These are phyloP conservation scores for Pyronema domesticum DNA, from an alignment of 495 filamentous ascomycete genomes.

Conservation along the genomic window DNA sequence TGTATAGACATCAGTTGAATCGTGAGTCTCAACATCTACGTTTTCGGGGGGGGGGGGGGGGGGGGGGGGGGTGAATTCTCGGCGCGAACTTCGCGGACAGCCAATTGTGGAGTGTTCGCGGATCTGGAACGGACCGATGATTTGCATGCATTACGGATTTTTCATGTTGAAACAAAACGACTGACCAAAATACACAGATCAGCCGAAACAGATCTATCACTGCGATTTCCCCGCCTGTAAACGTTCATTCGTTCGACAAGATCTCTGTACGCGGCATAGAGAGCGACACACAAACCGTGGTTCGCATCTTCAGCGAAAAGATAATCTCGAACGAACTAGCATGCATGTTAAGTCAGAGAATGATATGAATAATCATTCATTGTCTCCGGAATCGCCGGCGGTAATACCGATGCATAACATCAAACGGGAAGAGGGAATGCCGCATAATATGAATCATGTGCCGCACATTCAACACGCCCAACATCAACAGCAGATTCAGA, in stretches of 20 bases:
- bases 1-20: slow-evolving; percentile 93
- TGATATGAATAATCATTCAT: slow-evolving; percentile 17
- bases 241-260: slow-evolving; percentile 82
- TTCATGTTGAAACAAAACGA: neutral
- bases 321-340: slow-evolving; percentile 31
- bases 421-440: slow-evolving; percentile 26
- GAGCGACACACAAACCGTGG: slow-evolving; percentile 93
- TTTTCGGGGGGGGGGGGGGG: neutral
- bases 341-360: slow-evolving; percentile 2
- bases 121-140: neutral
- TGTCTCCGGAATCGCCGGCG: slow-evolving; percentile 25
- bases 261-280: slow-evolving; percentile 81
- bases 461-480: too few species aligned
- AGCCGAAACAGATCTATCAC: slow-evolving; percentile 84
- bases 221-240: slow-evolving; percentile 88
- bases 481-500: too few species aligned
- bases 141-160: neutral
- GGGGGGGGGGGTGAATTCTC: neutral
- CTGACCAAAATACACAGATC: slow-evolving; percentile 31
- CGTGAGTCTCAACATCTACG: slow-evolving; percentile 37
- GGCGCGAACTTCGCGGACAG: neutral
- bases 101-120: neutral
- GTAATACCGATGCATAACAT: slow-evolving; percentile 28
- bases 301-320: slow-evolving; percentile 83
- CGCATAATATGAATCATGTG: slow-evolving; percentile 13